phyloP scores from a whole-genome alignment of 306 rosid genomes.

The Medicago arabica region DNA sequence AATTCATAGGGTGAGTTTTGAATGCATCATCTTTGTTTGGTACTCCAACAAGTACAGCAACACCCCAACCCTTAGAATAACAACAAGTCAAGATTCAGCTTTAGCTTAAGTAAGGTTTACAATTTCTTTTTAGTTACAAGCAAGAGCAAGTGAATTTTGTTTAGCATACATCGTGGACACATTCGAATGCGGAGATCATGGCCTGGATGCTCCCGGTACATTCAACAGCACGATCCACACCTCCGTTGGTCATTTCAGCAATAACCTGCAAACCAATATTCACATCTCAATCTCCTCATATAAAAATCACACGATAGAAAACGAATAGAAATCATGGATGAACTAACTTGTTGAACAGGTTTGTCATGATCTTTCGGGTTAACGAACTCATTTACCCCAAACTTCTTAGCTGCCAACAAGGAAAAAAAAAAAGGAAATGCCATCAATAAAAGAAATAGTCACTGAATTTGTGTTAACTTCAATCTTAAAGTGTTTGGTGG shows the following conservation, averaged over 20 bases:
- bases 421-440: neutral
- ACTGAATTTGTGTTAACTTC: neutral
- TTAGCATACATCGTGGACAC: conserved; percentile 81
- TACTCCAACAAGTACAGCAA: conserved; percentile 93
- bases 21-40: conserved; percentile 88
- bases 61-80: conserved; percentile 85
- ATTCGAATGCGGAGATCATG: conserved; percentile 92
- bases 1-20: conserved; percentile 75
- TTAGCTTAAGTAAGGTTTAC: neutral
- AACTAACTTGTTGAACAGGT: conserved; percentile 79
- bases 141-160: neutral
- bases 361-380: conserved; percentile 89
- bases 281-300: too few species aligned
- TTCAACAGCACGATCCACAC: conserved; percentile 89
- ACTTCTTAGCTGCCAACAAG: conserved; percentile 75
- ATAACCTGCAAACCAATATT: conserved; percentile 56
- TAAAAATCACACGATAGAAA: too few species aligned
- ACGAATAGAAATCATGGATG: neutral
- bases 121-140: neutral
- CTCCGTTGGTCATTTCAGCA: conserved; percentile 88
- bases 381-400: conserved; percentile 85
- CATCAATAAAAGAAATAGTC: neutral
- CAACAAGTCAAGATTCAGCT: conserved; percentile 22
- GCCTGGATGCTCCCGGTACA: conserved; percentile 93
- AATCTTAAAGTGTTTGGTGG: conserved; percentile 4